A percentile compares a stretch with the other conserved stretches of the same genome.
Conservation (phyloP, 768 basidiomycete species). For the Albatrellus ellisii region DNA sequence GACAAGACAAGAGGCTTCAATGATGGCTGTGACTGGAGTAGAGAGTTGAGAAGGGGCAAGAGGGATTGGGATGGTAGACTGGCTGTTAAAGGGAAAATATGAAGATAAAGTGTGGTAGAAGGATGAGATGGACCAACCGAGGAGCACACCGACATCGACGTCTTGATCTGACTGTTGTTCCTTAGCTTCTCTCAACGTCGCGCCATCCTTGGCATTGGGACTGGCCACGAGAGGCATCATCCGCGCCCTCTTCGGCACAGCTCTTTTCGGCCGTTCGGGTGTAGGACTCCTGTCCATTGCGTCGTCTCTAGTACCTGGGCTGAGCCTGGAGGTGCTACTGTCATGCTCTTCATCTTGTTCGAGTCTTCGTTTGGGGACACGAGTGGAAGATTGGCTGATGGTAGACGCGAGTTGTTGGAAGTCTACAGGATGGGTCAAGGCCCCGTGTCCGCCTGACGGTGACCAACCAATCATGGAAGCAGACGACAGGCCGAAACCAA, state of each 20-base stretch:
- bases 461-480: conserved; percentile 38
- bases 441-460: conserved; percentile 23
- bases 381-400: conserved; percentile 25
- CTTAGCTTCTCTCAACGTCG: conserved; percentile 37
- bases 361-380: conserved; percentile 49
- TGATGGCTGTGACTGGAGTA: conserved; percentile 54
- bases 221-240: conserved; percentile 22
- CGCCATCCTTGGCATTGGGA: conserved; percentile 23
- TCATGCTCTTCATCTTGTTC: conserved; percentile 60
- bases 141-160: conserved; percentile 66
- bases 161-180: conserved; percentile 37
- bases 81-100: conserved; percentile 30
- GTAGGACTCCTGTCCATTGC: conserved; percentile 82
- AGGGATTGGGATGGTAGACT: conserved; percentile 68
- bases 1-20: conserved; percentile 61
- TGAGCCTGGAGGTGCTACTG: conserved; percentile 17
- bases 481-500: conserved; percentile 54
- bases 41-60: conserved; percentile 55
- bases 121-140: conserved; percentile 39
- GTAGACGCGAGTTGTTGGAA: conserved; percentile 45
- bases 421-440: conserved; percentile 29
- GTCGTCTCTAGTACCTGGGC: conserved; percentile 42
- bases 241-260: conserved; percentile 53
- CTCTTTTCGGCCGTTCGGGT: conserved; percentile 63
- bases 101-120: conserved; percentile 6